A percentile compares a stretch with the other conserved stretches of the same genome.
These are phyloP conservation scores for Pascua sp. DNA, from an alignment of 1,284 basidiomycete species.

Conservation along the genomic window DNA sequence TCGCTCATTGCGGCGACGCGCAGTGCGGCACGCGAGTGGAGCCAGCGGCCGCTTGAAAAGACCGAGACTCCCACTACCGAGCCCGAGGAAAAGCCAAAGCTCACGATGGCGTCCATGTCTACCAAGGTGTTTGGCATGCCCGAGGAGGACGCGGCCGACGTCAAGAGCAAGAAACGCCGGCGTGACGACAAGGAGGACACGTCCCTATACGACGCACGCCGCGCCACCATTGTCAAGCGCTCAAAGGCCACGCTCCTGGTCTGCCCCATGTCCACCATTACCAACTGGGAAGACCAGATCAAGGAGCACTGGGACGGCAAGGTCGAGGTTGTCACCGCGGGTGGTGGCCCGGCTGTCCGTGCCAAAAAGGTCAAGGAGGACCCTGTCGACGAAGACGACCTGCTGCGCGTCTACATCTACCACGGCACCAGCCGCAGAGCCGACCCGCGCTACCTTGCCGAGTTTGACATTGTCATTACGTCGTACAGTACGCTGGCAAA, in stretches of 20 bases:
- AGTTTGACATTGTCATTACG: conserved; percentile 96
- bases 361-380: conserved; percentile 26
- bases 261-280: conserved; percentile 92
- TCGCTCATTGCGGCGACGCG: conserved; percentile 87
- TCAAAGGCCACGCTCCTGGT: conserved; percentile 93
- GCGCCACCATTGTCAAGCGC: conserved; percentile 68
- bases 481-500: conserved; percentile 94
- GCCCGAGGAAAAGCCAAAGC: conserved; percentile 53
- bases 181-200: conserved; percentile 27
- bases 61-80: conserved; percentile 38
- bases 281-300: conserved; percentile 99
- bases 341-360: conserved; percentile 34
- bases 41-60: conserved; percentile 57
- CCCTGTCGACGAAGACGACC: conserved; percentile 29
- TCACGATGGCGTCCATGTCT: conserved; percentile 61
- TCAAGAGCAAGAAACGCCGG: conserved; percentile 40
- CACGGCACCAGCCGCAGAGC: conserved; percentile 86
- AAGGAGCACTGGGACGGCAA: conserved; percentile 88
- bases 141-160: conserved; percentile 27
- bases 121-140: conserved; percentile 83
- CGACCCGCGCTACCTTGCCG: conserved; percentile 77
- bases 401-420: conserved; percentile 84
- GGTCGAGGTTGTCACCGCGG: conserved; percentile 75
- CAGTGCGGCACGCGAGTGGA: conserved; percentile 61
- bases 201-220: conserved; percentile 52